Evolutionary conservation across 148 eudicot species (phyloP).

Genomic region (Camellia sinensis): DNA sequence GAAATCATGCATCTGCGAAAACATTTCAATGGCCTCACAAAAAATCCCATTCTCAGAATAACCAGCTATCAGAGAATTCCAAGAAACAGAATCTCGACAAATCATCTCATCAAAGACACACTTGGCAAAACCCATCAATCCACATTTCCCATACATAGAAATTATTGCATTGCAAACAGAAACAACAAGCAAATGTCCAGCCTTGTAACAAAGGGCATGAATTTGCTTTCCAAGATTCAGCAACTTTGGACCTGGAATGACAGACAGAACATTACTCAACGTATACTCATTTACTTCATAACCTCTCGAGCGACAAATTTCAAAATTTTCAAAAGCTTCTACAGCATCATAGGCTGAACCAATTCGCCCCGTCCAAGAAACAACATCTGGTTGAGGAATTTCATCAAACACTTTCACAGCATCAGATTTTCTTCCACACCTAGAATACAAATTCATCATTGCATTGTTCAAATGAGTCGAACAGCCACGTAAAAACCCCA

Average conservation of each 20-base stretch:
- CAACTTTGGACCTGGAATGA: constrained; percentile 28
- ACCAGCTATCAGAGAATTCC: constrained; percentile 61
- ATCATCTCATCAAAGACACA: constrained; percentile 43
- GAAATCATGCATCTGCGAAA: constrained; percentile 35
- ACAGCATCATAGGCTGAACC: constrained; percentile 36
- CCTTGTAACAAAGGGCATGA: constrained; percentile 50
- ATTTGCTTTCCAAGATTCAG: constrained; percentile 45
- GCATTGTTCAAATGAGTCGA: constrained; percentile 60
- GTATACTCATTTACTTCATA: constrained; percentile 49
- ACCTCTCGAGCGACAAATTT: constrained; percentile 26
- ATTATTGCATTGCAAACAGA: constrained; percentile 52
- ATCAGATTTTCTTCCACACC: constrained; percentile 42
- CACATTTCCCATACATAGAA: constrained; percentile 52
- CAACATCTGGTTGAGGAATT: constrained; percentile 57
- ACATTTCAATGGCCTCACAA: constrained; percentile 26
- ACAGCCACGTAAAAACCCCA: constrained; percentile 38
- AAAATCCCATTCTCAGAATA: constrained; percentile 41
- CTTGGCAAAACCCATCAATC: constrained; percentile 40
- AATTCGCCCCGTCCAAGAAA: constrained; percentile 64
- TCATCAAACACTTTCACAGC: constrained; percentile 60
- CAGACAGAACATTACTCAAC: constrained; percentile 45
- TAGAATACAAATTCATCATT: constrained; percentile 53
- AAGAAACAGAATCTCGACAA: constrained; percentile 42
- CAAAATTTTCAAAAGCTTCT: constrained; percentile 48
- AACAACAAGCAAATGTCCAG: constrained; percentile 37